Evolutionary conservation across 176 grass and related monocot genomes (phyloP).

Genomic region (Elymus sibiricus): DNA sequence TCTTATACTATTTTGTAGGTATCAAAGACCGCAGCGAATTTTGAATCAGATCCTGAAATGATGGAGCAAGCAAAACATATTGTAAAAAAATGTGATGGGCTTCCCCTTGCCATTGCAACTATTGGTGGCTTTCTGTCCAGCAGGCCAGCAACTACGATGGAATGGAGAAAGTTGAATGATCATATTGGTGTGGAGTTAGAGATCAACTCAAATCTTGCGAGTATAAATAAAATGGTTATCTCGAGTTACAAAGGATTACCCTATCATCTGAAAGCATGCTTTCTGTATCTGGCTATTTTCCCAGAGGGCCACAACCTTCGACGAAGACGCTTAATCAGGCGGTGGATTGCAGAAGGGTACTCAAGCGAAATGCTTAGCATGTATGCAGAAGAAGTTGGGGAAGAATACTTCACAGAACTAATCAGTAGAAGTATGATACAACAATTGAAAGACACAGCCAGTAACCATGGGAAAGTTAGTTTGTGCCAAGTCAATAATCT

Average conservation of each 20-base stretch:
- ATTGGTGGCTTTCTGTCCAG: slow-evolving; percentile 21
- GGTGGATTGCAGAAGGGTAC: slow-evolving; percentile 37
- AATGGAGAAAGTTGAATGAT: too few species aligned
- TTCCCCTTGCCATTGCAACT: slow-evolving; percentile 32
- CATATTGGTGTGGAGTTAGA: slow-evolving; percentile 9
- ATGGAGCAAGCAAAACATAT: neutral
- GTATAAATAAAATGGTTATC: neutral
- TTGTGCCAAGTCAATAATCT: slow-evolving; percentile 11
- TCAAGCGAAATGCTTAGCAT: neutral
- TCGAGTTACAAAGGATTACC: slow-evolving; percentile 41
- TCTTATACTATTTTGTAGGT: too few species aligned
- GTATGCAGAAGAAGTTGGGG: neutral
- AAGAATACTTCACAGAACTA: neutral
- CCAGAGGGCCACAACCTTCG: slow-evolving; percentile 13
- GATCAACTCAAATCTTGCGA: neutral
- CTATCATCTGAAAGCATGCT: slow-evolving; percentile 35
- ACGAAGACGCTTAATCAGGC: too few species aligned
- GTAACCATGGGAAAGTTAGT: neutral
- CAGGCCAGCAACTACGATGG: neutral
- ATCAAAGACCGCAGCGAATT: too few species aligned
- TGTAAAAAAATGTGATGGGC: slow-evolving; percentile 18
- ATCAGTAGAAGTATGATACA: slow-evolving; percentile 28
- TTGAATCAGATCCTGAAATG: neutral
- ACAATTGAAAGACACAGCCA: neutral
- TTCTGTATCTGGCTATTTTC: slow-evolving; percentile 30